phyloP scores from a whole-genome alignment of 257 asterid genomes.

The Nicotiana knightiana region DNA sequence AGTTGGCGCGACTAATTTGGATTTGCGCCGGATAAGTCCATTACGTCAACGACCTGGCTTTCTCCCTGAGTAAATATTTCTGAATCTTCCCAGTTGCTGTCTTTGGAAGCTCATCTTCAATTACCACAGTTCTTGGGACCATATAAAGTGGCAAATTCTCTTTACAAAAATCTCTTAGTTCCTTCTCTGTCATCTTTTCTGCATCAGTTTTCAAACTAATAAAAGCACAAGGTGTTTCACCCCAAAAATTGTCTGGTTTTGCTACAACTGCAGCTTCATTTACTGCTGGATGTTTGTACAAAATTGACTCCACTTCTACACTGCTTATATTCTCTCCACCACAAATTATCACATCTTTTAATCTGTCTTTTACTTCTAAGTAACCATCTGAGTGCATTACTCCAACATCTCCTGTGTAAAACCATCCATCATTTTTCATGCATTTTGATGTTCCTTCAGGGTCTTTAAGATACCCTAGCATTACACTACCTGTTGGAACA shows the following conservation, averaged over 20 bases:
- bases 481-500: constrained; percentile 8
- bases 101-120: constrained; percentile 41
- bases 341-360: constrained; percentile 41
- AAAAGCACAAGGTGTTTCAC: constrained; percentile 54
- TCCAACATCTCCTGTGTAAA: constrained; percentile 46
- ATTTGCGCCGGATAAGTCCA: neutral
- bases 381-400: constrained; percentile 50
- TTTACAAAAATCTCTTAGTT: constrained; percentile 38
- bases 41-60: constrained; percentile 20
- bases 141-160: constrained; percentile 38
- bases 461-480: constrained; percentile 45
- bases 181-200: constrained; percentile 32
- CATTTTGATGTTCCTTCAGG: constrained; percentile 31
- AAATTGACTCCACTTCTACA: constrained; percentile 46
- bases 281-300: constrained; percentile 40
- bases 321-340: constrained; percentile 55
- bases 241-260: constrained; percentile 39
- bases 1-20: neutral
- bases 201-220: constrained; percentile 26
- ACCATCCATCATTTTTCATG: constrained; percentile 42
- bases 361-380: constrained; percentile 40
- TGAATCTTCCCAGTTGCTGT: constrained; percentile 52
- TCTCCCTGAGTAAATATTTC: constrained; percentile 35
- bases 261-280: constrained; percentile 60
- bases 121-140: constrained; percentile 48